Base-by-base conservation (phyloP, 176 grass and related monocot species). In the Bolboschoenus planiculmis region DNA sequence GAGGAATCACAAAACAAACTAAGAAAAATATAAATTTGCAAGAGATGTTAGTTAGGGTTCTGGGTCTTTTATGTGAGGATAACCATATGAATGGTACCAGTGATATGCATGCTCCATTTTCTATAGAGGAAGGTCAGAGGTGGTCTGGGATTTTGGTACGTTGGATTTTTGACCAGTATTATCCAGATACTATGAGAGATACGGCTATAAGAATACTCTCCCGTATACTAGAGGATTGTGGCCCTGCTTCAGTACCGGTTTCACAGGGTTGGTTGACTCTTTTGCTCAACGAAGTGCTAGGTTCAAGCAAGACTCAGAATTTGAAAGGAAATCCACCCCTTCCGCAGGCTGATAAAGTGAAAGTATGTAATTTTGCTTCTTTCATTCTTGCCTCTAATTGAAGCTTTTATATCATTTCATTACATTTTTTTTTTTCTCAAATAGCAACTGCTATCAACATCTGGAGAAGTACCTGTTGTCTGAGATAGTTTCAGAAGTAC, bases 181-280 rank as follows among this genome's bases (percentile, higher is more conserved):
- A 88, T 57, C 87, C 90, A 67, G 80, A 90, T 56, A 84, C 56
- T 79, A 98, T 91, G 76, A 83, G 87, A 74, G 59, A 84, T 44
- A 91, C 87, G 27, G 86, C 92, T 83, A 84, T 91, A 30, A 87
- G 92, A 91, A 95, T 93, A 56, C 95, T 98, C 81, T 94, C 92
- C 76, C 86, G 62, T 85, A 93, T 95, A 80, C 89, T 98, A 84
- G 90, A 95, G 40, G 90, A 95, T 62, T 90, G 92, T 80, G 95
- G 95, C 7, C 92, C 90, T 84, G 29, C 87, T 80, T 91, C 90
- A 13, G 82, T 97, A 81, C 95, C 95, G 7, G 89, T 97, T 97
- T 97, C 95, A 64, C 95, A 94, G 85, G 95, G 95, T 83, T 97
- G 95, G 95, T 90, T 97, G 83, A 85, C 88, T 82, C 78, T 97